These are phyloP conservation scores for Neurospora crassa DNA, from an alignment of 2,329 filamentous ascomycete genomes.

Conservation along the genomic window DNA sequence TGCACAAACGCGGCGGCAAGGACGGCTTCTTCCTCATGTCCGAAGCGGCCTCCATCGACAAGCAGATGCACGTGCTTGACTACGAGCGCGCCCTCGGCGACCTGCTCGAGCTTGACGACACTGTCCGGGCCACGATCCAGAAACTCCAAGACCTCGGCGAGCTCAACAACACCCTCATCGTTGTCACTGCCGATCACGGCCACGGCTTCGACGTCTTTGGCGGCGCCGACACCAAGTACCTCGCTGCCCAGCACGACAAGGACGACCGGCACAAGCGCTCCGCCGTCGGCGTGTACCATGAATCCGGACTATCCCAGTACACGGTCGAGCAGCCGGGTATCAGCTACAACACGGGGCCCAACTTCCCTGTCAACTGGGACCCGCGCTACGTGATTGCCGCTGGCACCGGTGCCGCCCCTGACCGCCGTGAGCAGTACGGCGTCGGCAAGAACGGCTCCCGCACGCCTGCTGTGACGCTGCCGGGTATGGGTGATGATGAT, in stretches of 20 bases:
- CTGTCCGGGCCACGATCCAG: conserved; percentile 62
- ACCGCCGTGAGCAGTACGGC: conserved; percentile 66
- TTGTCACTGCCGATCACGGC: conserved; percentile 82
- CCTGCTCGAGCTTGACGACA: conserved; percentile 78
- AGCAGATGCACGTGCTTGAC: conserved; percentile 80
- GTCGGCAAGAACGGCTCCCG: conserved; percentile 60
- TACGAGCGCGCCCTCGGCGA: conserved; percentile 81
- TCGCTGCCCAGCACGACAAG: conserved; percentile 44
- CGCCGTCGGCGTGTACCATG: conserved; percentile 63
- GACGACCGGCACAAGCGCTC: conserved; percentile 63
- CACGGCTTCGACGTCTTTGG: conserved; percentile 81
- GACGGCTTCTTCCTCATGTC: conserved; percentile 83
- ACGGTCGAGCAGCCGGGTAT: conserved; percentile 46
- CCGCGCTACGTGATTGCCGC: conserved; percentile 72
- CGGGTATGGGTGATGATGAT: conserved; percentile 37
- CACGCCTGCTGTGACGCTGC: conserved; percentile 45
- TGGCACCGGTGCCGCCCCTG: conserved; percentile 62
- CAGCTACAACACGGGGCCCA: conserved; percentile 61
- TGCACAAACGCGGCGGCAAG: conserved; percentile 55
- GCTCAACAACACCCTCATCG: conserved; percentile 65
- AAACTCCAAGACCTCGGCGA: conserved; percentile 57
- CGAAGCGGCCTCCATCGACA: conserved; percentile 78
- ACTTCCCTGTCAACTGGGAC: conserved; percentile 79
- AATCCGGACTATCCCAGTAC: conserved; percentile 70
- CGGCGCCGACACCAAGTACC: conserved; percentile 69